phyloP scores from a whole-genome alignment of 2,329 filamentous ascomycete species.

The Monilinia vaccinii-corymbosi region DNA sequence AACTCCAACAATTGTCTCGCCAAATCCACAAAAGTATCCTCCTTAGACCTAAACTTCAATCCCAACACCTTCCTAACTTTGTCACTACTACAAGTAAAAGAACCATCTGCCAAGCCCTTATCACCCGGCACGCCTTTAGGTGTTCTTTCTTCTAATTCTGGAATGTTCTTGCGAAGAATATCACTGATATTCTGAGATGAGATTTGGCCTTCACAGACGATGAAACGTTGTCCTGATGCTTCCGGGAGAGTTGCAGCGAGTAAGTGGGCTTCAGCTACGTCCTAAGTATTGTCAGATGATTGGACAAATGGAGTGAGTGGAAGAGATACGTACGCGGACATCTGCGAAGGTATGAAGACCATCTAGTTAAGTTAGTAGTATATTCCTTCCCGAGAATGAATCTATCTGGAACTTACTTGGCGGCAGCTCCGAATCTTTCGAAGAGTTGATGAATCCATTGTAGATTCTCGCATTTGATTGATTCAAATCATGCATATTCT shows the following conservation, averaged over 20 bases:
- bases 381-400: background rate
- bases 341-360: slow-evolving; percentile 45
- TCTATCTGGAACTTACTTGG: slow-evolving; percentile 9
- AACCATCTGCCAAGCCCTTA: slow-evolving; percentile 7
- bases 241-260: slow-evolving; percentile 45
- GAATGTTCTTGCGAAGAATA: slow-evolving; percentile 43
- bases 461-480: slow-evolving; percentile 56
- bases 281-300: slow-evolving; percentile 32
- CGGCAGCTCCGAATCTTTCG: slow-evolving; percentile 42
- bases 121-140: slow-evolving; percentile 33
- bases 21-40: slow-evolving; percentile 24
- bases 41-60: slow-evolving; percentile 12
- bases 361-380: background rate
- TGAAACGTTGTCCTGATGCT: slow-evolving; percentile 52
- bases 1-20: slow-evolving; percentile 21
- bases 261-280: slow-evolving; percentile 54
- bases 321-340: slow-evolving; percentile 11
- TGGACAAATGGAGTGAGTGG: background rate
- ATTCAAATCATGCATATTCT: slow-evolving; percentile 53
- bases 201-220: slow-evolving; percentile 49
- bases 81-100: slow-evolving; percentile 14
- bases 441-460: slow-evolving; percentile 40
- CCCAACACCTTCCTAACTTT: slow-evolving; percentile 14
- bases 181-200: slow-evolving; percentile 49
- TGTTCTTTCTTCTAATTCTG: slow-evolving; percentile 39